A percentile compares a stretch with the other conserved stretches of the same genome.
Conservation (phyloP, 257 asterid species). For the Misopates orontium region DNA sequence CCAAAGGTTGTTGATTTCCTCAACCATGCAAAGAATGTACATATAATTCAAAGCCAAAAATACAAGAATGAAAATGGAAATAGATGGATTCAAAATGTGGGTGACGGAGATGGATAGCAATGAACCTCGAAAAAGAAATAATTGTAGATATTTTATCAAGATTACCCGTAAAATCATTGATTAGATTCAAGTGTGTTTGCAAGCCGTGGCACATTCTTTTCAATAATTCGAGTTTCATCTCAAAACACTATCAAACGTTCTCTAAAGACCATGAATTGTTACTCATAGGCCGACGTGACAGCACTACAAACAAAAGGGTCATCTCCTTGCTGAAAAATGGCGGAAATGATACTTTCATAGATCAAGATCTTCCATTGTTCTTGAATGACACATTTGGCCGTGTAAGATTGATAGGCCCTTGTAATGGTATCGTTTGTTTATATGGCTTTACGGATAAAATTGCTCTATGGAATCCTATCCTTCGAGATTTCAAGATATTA, state of each 20-base stretch:
- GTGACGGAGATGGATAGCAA: neutral
- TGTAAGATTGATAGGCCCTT: conserved; percentile 53
- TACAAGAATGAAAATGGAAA: neutral
- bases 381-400: conserved; percentile 48
- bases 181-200: conserved; percentile 50
- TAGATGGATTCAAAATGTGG: neutral
- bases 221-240: conserved; percentile 34
- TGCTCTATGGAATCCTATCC: conserved; percentile 55
- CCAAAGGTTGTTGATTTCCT: conserved; percentile 7
- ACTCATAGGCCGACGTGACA: conserved; percentile 44
- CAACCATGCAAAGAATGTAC: neutral
- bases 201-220: conserved; percentile 43
- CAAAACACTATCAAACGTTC: conserved; percentile 27
- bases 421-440: conserved; percentile 50
- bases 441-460: conserved; percentile 57
- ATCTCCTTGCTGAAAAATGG: conserved; percentile 35
- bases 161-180: conserved; percentile 35
- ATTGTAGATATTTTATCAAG: conserved; percentile 45
- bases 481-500: conserved; percentile 38
- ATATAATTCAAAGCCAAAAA: neutral
- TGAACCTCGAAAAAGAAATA: conserved; percentile 48
- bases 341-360: conserved; percentile 20
- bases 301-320: conserved; percentile 40
- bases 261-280: conserved; percentile 21
- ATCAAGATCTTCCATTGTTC: conserved; percentile 37